A percentile compares a stretch with the other conserved stretches of the same genome.
phyloP scores from a whole-genome alignment of 2,329 filamentous ascomycete species.

The Talaromyces atroroseus region DNA sequence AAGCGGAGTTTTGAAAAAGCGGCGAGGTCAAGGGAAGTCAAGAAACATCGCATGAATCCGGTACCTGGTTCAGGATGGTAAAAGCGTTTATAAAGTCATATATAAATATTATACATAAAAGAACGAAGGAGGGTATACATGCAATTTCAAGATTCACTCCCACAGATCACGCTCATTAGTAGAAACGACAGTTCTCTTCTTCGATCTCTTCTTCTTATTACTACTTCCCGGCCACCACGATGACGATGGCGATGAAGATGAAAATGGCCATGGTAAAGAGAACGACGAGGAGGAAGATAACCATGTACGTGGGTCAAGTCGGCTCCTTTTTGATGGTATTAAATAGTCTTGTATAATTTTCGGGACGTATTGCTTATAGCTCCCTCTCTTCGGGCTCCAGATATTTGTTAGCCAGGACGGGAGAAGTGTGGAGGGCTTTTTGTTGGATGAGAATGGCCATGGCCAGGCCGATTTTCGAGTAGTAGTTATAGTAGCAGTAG shows the following conservation, averaged over 20 bases:
- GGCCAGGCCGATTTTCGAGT: slow-evolving; percentile 1
- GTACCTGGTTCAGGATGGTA: too few relatives aligned
- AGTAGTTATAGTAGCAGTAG: background rate
- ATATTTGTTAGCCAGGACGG: slow-evolving; percentile 7
- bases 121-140: background rate
- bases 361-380: slow-evolving; percentile 1
- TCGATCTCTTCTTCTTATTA: background rate
- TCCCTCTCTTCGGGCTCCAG: background rate
- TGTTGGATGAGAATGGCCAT: slow-evolving; percentile 10
- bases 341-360: slow-evolving; percentile 6
- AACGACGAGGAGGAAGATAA: background rate
- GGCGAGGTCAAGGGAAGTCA: too few relatives aligned
- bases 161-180: slow-evolving; percentile 4
- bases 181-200: background rate
- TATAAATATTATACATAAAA: background rate
- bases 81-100: background rate
- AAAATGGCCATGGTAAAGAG: slow-evolving; percentile 13
- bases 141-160: background rate
- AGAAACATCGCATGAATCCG: too few relatives aligned
- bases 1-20: too few relatives aligned
- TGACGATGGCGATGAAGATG: slow-evolving; percentile 18
- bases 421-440: background rate
- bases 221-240: background rate
- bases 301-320: slow-evolving; percentile 14
- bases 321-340: background rate